phyloP scores from a whole-genome alignment of 306 rosid genomes.

The Prunus dulcis region DNA sequence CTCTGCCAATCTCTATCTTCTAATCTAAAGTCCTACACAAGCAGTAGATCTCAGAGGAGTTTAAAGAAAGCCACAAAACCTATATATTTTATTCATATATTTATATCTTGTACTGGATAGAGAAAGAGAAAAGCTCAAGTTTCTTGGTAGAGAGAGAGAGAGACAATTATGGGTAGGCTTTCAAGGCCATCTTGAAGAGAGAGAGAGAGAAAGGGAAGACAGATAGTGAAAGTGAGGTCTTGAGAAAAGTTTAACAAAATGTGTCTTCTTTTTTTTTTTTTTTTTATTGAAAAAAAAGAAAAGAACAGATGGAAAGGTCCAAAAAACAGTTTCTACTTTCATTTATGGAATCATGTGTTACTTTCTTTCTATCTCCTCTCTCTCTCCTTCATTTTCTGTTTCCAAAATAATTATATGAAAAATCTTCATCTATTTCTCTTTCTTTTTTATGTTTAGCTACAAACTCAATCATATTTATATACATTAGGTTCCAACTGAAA shows the following conservation, averaged over 20 bases:
- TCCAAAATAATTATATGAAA: not conserved
- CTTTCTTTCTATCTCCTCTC: not conserved
- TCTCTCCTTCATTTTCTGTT: not conserved
- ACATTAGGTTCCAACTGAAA: too few relatives aligned
- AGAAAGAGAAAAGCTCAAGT: constrained; percentile 20
- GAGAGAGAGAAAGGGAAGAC: constrained; percentile 16
- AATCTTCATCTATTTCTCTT: not conserved
- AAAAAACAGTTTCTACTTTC: constrained; percentile 16
- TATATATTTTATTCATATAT: constrained; percentile 5
- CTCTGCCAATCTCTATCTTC: constrained; percentile 39
- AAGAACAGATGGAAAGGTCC: constrained; percentile 12
- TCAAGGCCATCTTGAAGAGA: constrained; percentile 44
- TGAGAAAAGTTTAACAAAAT: constrained; percentile 26
- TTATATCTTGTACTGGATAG: not conserved
- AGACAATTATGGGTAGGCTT: constrained; percentile 21
- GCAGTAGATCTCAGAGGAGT: constrained; percentile 52
- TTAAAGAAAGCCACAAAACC: constrained; percentile 15
- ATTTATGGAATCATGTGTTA: not conserved
- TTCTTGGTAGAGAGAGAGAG: constrained; percentile 10
- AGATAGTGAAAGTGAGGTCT: constrained; percentile 23
- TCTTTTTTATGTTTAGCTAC: not conserved
- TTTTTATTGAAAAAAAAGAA: not conserved
- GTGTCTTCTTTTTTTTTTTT: not conserved
- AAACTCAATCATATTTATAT: not conserved
- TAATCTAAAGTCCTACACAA: constrained; percentile 16